Evolutionary conservation across 371 early-diverging fungal species (phyloP), one percentile per base, ranked within the genome.

Genomic region (Ordospora pajunii): DNA sequence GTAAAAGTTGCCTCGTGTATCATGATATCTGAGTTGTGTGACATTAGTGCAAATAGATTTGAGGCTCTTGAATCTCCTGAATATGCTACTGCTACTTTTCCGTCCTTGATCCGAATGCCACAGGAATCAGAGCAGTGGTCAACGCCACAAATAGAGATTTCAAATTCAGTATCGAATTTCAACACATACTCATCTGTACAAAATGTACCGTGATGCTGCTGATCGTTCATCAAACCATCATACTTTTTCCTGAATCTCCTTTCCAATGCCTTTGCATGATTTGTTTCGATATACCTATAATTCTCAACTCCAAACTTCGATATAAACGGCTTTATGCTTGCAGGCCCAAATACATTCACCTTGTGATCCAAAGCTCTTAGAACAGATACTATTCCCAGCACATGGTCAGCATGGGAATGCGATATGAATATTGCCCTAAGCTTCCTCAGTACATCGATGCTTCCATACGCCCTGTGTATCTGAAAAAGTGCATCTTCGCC

Each of bases 331-430:
- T 53, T 51, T 48, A 78, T 58, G 14, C 17, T 11, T 14, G 37
- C 9, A 10, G 82, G 77, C 7, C 70, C 80, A 19, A 79, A n/a
- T 10, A 83, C 25, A 21, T 64, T 54, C 22, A 77, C 49, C 23
- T 21, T 49, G 45, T 81, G 51, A 25, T 75, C 70, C 40, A 84
- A 2, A 10, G 53, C 46, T 42, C 63, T 78, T 14, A 86, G 22
- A n/a, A 84, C 63, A 49, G 46, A 54, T 32, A 76, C 50, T 25
- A 80, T 25, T n/a, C 99, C 99, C 37, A 98, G 84, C 80, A 95
- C 93, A 82, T 99, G 99, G 84, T 99, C 99, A 27, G 97, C 97
- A 84, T 97, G 97, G 82, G 94, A 86, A 85, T 98, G 99, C 23
- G 93, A 93, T 7, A 98, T 87, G 82, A 92, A 93, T n/a, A 96